These are phyloP conservation scores for Sugiyamaella grinbergsii DNA, from an alignment of 1,139 yeast species.

Conservation along the genomic window DNA sequence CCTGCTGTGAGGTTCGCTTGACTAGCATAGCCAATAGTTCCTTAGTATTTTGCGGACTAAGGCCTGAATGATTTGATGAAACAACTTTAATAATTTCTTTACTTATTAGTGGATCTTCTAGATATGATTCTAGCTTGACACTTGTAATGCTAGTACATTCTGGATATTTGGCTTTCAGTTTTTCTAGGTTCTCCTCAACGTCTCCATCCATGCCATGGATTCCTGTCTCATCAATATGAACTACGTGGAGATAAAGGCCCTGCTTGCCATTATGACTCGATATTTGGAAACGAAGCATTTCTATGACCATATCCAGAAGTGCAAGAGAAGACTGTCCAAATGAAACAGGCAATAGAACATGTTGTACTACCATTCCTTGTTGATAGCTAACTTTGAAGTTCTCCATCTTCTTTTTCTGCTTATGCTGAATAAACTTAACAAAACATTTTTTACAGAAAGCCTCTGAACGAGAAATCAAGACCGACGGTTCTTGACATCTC, in stretches of 20 bases:
- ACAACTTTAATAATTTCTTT: conserved; percentile 8
- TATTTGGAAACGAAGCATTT: conserved; percentile 62
- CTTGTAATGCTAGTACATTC: conserved; percentile 29
- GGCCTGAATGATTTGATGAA: not conserved
- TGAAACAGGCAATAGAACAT: conserved; percentile 61
- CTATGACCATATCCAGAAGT: conserved; percentile 64
- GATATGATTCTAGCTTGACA: conserved; percentile 29
- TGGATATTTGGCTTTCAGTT: conserved; percentile 35
- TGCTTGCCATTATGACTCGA: conserved; percentile 61
- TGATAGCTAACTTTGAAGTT: conserved; percentile 64
- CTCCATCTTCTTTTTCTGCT: conserved; percentile 81
- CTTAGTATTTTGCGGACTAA: conserved; percentile 12
- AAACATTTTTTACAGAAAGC: conserved; percentile 71
- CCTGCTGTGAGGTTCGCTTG: conserved; percentile 48
- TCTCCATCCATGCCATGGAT: conserved; percentile 26
- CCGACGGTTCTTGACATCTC: conserved; percentile 58
- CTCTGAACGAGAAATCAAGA: conserved; percentile 66
- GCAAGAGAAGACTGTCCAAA: conserved; percentile 69
- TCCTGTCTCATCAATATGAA: conserved; percentile 53
- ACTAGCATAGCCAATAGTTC: conserved; percentile 26
- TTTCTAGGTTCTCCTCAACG: conserved; percentile 15
- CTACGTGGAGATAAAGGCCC: conserved; percentile 65
- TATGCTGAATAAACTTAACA: conserved; percentile 67
- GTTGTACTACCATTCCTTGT: conserved; percentile 33
- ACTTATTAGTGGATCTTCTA: conserved; percentile 12